phyloP scores from a whole-genome alignment of 2,329 filamentous ascomycete genomes.

The Tolypocladium ophioglossoides region DNA sequence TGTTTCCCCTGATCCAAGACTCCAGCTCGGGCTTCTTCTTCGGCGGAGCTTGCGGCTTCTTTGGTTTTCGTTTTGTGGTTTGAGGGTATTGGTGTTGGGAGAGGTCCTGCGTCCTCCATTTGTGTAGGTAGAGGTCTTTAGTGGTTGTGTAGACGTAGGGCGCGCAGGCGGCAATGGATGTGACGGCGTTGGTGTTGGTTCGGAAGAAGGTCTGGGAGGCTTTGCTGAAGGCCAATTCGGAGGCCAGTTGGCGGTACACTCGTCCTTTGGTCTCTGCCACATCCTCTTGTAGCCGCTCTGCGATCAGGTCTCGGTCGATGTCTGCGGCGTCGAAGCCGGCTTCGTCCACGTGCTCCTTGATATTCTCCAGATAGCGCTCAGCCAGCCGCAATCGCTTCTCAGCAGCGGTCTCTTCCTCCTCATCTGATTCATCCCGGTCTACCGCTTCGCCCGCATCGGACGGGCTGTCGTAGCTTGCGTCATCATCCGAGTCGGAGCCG shows the following conservation, averaged over 20 bases:
- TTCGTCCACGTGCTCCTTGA: slow-evolving; percentile 73
- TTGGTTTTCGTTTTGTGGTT: slow-evolving; percentile 46
- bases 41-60: slow-evolving; percentile 47
- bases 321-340: slow-evolving; percentile 85
- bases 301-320: slow-evolving; percentile 85
- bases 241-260: slow-evolving; percentile 71
- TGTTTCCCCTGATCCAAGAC: slow-evolving; percentile 51
- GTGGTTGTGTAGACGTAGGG: slow-evolving; percentile 82
- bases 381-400: slow-evolving; percentile 80
- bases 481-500: slow-evolving; percentile 66
- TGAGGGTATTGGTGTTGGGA: slow-evolving; percentile 50
- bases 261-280: slow-evolving; percentile 85
- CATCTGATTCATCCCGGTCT: slow-evolving; percentile 45
- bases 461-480: slow-evolving; percentile 32
- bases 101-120: slow-evolving; percentile 73
- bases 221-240: slow-evolving; percentile 57
- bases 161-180: slow-evolving; percentile 65
- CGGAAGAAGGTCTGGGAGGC: slow-evolving; percentile 65
- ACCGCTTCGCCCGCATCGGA: slow-evolving; percentile 35
- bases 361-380: slow-evolving; percentile 86
- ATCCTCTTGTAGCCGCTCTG: slow-evolving; percentile 82
- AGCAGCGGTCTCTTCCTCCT: slow-evolving; percentile 77
- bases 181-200: slow-evolving; percentile 67
- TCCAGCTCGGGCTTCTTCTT: slow-evolving; percentile 53
- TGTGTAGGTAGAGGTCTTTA: slow-evolving; percentile 75